Base-by-base conservation (phyloP, 306 rosid species). In the Vigna radiata region DNA sequence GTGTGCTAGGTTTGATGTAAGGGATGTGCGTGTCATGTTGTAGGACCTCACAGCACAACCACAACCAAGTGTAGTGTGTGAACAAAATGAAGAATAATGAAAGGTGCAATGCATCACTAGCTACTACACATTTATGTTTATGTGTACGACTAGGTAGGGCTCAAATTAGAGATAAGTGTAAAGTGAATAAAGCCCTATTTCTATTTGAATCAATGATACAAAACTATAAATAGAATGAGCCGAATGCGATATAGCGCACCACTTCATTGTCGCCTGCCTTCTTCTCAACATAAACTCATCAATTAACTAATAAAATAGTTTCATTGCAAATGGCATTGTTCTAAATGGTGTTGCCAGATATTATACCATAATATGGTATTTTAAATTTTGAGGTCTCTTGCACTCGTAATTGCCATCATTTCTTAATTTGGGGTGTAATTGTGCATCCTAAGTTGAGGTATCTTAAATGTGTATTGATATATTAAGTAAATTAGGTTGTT, bases 11-110 rank as follows among this genome's bases (percentile, higher is more conserved):
- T 16, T 29, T 31, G 46, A 43, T 46, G 39, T 19, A 66, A 17
- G 1, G 25, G 61, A 70, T 70, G 15, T 33, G 64, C 76, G 76
- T 53, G 76, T 53, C 64, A 53, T 52, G 64, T 36, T 15, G 15
- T 53, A 18, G 21, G 13, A 12, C 76, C 65, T 53, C 65, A 71
- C 37, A 44, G 13, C 49, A 44, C 46, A 41, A 41, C 46, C 46
- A 41, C 46, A 71, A 37, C 76, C 52, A 71, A 53, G 58, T 37
- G 50, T 11, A 54, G 17, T 19, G 59, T 70, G 61, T n/a, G 33
- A 70, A 70, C 14, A 48, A 48, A 69, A 47, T 16, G 27, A 29
- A 47, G 41, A 68, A 47, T 47, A 68, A 68, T 8, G 56, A 39
- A 14, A 43, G 39, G 37, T 44, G 39, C 31, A 67, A 17, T 19